Evolutionary conservation across 1,284 basidiomycete species (phyloP).

Genomic region (Golubevia sp.): DNA sequence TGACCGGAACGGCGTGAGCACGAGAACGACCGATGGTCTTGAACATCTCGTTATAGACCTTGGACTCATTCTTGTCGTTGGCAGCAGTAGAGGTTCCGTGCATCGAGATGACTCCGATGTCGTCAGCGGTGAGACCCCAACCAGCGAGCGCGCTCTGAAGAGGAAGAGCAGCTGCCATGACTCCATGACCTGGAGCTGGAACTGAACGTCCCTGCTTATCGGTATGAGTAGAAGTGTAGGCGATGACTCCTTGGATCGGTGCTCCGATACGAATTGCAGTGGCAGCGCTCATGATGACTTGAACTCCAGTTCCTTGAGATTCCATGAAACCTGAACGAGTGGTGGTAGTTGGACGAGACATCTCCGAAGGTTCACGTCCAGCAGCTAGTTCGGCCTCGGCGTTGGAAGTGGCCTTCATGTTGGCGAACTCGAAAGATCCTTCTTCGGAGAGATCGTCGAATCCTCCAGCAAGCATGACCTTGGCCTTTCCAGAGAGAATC

Average conservation of each 20-base stretch:
- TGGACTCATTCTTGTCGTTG: conserved; percentile 97
- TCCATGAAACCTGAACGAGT: conserved; percentile 80
- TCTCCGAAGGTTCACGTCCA: conserved; percentile 95
- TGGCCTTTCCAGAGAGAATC: conserved; percentile 91
- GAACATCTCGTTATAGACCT: conserved; percentile 95
- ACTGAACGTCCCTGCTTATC: conserved; percentile 88
- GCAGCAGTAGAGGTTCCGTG: conserved; percentile 95
- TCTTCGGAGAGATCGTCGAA: conserved; percentile 98
- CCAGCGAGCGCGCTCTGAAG: conserved; percentile 92
- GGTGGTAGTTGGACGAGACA: conserved; percentile 95
- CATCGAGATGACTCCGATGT: conserved; percentile 79
- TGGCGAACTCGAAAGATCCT: conserved; percentile 89
- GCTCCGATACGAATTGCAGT: conserved; percentile 92
- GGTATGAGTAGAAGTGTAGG: conserved; percentile 95
- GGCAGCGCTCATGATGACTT: conserved; percentile 94
- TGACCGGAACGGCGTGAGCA: conserved; percentile 93
- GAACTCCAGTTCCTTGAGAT: conserved; percentile 92
- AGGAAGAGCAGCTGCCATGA: conserved; percentile 65
- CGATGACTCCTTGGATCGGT: conserved; percentile 89
- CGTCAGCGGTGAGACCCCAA: conserved; percentile 91
- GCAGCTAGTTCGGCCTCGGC: conserved; percentile 95
- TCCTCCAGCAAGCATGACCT: conserved; percentile 98
- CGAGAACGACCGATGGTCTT: conserved; percentile 81
- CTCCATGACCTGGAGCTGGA: conserved; percentile 65
- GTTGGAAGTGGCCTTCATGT: conserved; percentile 99